These are phyloP conservation scores for Phanerochaete carnosa DNA, from an alignment of 768 basidiomycete genomes.

Conservation along the genomic window DNA sequence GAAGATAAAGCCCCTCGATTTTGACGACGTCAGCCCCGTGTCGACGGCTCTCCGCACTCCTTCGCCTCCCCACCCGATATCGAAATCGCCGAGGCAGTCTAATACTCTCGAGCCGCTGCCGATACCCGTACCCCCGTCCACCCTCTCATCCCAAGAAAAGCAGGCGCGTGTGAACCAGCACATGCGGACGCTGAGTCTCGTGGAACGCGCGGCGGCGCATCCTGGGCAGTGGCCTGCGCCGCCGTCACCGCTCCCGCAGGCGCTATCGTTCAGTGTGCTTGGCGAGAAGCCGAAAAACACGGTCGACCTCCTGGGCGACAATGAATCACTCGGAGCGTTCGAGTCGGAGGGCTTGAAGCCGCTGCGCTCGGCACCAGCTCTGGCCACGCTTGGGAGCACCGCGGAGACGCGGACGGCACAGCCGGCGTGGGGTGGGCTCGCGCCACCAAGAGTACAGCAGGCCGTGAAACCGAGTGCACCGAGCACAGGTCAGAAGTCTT, in stretches of 20 bases:
- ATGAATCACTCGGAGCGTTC: constrained; percentile 11
- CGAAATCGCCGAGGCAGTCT: constrained; percentile 10
- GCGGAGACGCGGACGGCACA: not conserved
- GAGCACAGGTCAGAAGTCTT: constrained; percentile 13
- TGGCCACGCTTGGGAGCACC: constrained; percentile 8
- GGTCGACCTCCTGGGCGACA: constrained; percentile 29
- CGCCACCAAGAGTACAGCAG: not conserved
- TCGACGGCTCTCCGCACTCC: constrained; percentile 38
- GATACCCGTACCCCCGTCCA: not conserved
- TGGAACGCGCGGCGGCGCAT: constrained; percentile 53
- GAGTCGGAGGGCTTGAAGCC: constrained; percentile 28
- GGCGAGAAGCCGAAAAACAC: constrained; percentile 14
- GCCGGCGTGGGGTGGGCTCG: not conserved
- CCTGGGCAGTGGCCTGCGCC: constrained; percentile 44
- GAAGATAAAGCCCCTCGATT: constrained; percentile 27
- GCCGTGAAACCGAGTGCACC: not conserved
- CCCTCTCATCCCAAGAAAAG: constrained; percentile 9
- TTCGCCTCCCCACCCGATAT: constrained; percentile 35
- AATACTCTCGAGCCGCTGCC: constrained; percentile 1
- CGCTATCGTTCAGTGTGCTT: constrained; percentile 32
- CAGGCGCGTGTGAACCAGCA: constrained; percentile 44
- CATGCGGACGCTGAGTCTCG: constrained; percentile 52
- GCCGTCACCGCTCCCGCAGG: constrained; percentile 42
- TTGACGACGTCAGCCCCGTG: constrained; percentile 47
- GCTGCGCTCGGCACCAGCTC: constrained; percentile 18